Base-by-base conservation (phyloP, 495 filamentous ascomycete genomes). In the Xylaria flabelliformis region DNA sequence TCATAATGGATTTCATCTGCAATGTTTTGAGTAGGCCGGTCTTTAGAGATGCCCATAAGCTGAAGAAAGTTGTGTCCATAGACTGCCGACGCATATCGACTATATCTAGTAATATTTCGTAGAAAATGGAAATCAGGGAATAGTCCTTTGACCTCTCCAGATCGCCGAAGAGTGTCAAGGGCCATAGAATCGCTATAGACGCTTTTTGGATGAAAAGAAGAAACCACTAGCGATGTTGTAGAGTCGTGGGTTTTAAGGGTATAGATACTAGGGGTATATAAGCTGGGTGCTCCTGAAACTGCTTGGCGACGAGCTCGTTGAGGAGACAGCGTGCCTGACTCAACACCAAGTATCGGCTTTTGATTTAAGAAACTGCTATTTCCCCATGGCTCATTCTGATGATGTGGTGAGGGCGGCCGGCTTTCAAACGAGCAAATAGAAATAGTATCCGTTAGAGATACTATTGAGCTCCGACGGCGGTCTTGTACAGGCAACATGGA, bases 11-110 rank as follows among this genome's bases (percentile, higher is more conserved):
- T 88, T 44, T 88, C 82, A 13, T 87, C 85, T 9, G 86, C 74
- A 29, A 75, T 82, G 29, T 84, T 84, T 0, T 84, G 72, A 5
- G 77, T 80, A 21, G 85, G 85, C 55, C 86, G 83, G n/a, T 81
- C 78, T 63, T 82, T 85, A 34, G 79, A 78, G 62, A 93, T 88
- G 4, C 92, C 92, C 85, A 94, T 88, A 19, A 93, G 82, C 50
- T 89, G 87, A 34, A 94, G 84, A 34, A 94, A 93, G 71, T 85
- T 89, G 4, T 90, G 86, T 0, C 92, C 92, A 70, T 95, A 95
- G 0, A 91, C 90, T 0, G 92, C 92, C 15, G 92, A 93, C 0
- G 92, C 88, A 77, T 93, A 94, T 0, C 92, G 90, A 80, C 91
- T 91, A 75, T 92, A 95, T 44, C 92, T 88, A 21, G 90, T 84